A percentile compares a stretch with the other conserved stretches of the same genome.
phyloP scores from a whole-genome alignment of 345 rosid species.

The Physaria fendleri region DNA sequence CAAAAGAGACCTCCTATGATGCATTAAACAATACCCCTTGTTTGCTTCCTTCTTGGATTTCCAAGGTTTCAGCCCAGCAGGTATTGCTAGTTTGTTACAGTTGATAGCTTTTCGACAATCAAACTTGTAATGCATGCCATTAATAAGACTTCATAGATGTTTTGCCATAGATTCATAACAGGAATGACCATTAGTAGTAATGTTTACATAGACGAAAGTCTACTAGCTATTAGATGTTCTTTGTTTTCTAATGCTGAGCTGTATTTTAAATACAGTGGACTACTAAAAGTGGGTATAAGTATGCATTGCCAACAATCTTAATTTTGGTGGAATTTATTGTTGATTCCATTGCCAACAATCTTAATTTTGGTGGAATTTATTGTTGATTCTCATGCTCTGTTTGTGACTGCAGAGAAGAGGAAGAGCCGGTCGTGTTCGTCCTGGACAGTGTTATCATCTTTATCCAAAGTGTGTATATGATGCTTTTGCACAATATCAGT shows the following conservation, averaged over 20 bases:
- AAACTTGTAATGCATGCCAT: background rate
- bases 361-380: background rate
- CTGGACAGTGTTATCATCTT: constrained; percentile 87
- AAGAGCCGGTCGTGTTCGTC: constrained; percentile 91
- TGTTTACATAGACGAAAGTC: background rate
- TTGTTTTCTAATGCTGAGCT: background rate
- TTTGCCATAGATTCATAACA: background rate
- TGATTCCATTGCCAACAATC: too few relatives aligned
- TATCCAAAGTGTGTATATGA: constrained; percentile 83
- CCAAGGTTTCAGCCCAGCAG: constrained; percentile 90
- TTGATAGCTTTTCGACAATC: constrained; percentile 10
- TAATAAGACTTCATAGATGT: background rate
- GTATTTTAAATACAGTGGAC: background rate
- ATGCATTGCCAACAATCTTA: background rate
- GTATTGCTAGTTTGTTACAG: constrained; percentile 36
- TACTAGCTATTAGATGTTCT: background rate
- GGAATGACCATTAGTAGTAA: background rate
- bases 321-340: background rate
- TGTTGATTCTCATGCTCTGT: constrained; percentile 17
- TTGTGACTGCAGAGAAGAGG: constrained; percentile 70
- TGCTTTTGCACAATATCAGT: constrained; percentile 80
- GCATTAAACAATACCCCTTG: constrained; percentile 94
- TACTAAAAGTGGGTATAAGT: background rate
- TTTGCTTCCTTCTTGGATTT: constrained; percentile 92
- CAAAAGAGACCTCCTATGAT: constrained; percentile 91